These are phyloP conservation scores for Ananas comosus DNA, from an alignment of 176 grass and related monocot genomes.

Conservation along the genomic window DNA sequence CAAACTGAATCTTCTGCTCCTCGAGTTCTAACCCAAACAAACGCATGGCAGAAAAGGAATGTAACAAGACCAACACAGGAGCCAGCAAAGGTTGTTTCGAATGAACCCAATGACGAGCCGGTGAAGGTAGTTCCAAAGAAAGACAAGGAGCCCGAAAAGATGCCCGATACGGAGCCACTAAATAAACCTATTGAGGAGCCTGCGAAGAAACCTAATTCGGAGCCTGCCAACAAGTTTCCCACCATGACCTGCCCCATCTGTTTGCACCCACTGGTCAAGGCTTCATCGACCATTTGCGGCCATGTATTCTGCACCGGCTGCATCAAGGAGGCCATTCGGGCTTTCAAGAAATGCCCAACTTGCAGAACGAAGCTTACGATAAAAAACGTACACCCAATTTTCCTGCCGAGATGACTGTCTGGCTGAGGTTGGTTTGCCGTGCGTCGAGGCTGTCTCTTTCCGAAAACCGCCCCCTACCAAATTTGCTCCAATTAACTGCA, in stretches of 20 bases:
- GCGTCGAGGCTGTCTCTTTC: not conserved
- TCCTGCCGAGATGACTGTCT: slow-evolving; percentile 38
- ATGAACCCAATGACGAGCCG: not conserved
- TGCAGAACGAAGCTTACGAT: slow-evolving; percentile 48
- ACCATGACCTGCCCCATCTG: slow-evolving; percentile 79
- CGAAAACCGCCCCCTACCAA: not conserved
- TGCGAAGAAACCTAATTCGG: slow-evolving; percentile 25
- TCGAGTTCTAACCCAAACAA: not conserved
- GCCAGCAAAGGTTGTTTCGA: not conserved
- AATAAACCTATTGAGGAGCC: slow-evolving; percentile 22
- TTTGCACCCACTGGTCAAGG: slow-evolving; percentile 42
- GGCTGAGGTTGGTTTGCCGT: slow-evolving; percentile 21
- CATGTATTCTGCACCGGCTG: slow-evolving; percentile 85
- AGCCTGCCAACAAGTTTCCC: slow-evolving; percentile 28
- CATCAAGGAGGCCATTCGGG: slow-evolving; percentile 46
- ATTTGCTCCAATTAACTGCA: too few relatives aligned
- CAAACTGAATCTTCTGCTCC: not conserved
- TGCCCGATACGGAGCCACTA: too few relatives aligned
- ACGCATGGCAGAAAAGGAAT: not conserved
- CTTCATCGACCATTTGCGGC: slow-evolving; percentile 75
- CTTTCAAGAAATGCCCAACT: slow-evolving; percentile 76
- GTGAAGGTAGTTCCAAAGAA: not conserved
- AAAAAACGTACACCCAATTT: slow-evolving; percentile 66
- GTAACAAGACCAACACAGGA: not conserved
- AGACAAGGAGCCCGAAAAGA: not conserved